These are phyloP conservation scores for Ananas comosus DNA, from an alignment of 176 grass and related monocot species.

Conservation along the genomic window DNA sequence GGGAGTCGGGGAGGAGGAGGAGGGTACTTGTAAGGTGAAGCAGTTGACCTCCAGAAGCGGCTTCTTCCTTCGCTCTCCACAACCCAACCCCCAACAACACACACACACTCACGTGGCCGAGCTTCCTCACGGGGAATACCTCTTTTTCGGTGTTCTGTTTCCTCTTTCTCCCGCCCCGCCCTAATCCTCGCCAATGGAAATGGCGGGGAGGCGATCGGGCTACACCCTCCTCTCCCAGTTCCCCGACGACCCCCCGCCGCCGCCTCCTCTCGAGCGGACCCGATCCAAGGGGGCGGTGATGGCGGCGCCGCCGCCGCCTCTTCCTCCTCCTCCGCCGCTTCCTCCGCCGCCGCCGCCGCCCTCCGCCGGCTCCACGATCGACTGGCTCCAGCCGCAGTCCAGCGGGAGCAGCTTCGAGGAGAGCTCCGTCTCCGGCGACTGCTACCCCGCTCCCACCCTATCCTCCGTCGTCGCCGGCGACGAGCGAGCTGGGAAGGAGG, in stretches of 20 bases:
- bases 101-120: no score
- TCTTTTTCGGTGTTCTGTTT: no score
- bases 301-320: not conserved
- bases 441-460: slow-evolving; percentile 19
- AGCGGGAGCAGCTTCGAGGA: slow-evolving; percentile 59
- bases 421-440: slow-evolving; percentile 30
- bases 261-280: slow-evolving; percentile 1
- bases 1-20: no score
- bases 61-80: no score
- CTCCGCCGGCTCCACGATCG: slow-evolving; percentile 1
- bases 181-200: slow-evolving; percentile 13
- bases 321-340: slow-evolving; percentile 6
- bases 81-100: no score
- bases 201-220: slow-evolving; percentile 11
- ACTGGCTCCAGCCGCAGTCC: slow-evolving; percentile 38
- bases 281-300: not conserved
- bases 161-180: no score
- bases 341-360: no score
- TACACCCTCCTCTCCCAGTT: slow-evolving; percentile 33
- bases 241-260: slow-evolving; percentile 10
- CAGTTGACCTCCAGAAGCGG: no score
- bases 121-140: no score
- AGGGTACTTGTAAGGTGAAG: no score
- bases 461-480: slow-evolving; percentile 23
- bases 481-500: slow-evolving; percentile 16